Conservation (phyloP, 139 green algal genomes). For the Chlamydomonas urium region DNA sequence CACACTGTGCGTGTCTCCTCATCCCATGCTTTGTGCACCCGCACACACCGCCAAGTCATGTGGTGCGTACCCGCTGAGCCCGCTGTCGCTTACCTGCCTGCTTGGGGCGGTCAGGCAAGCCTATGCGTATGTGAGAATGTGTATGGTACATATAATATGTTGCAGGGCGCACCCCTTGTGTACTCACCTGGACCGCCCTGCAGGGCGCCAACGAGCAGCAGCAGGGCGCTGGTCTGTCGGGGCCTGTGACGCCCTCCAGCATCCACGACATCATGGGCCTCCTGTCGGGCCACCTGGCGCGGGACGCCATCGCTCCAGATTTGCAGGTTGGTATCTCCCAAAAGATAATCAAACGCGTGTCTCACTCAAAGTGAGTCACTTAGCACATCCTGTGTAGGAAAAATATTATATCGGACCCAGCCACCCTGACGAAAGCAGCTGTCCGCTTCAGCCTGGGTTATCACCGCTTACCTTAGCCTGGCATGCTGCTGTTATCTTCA, state of each 20-base stretch:
- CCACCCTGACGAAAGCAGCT: not conserved
- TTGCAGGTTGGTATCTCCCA: constrained; percentile 39
- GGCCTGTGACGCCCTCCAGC: not conserved
- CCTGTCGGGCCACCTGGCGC: constrained; percentile 40
- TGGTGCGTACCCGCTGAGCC: no score
- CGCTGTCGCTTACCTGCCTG: not conserved
- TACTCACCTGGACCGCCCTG: not conserved
- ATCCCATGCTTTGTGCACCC: no score
- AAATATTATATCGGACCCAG: not conserved
- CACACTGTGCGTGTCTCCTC: no score
- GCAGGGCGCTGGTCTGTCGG: not conserved
- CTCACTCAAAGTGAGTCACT: not conserved
- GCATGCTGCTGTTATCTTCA: not conserved
- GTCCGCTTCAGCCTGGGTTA: not conserved
- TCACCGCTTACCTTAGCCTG: not conserved
- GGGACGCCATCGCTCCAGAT: constrained; percentile 38
- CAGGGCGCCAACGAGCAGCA: no score
- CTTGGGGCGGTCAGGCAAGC: no score
- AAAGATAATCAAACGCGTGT: not conserved
- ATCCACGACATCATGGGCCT: constrained; percentile 29
- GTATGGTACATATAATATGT: no score
- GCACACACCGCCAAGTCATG: no score
- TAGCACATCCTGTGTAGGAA: not conserved
- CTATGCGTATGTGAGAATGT: no score
- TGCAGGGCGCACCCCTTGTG: not conserved